phyloP scores from a whole-genome alignment of 805 yeast genomes.

The Dipodascus geniculatus region DNA sequence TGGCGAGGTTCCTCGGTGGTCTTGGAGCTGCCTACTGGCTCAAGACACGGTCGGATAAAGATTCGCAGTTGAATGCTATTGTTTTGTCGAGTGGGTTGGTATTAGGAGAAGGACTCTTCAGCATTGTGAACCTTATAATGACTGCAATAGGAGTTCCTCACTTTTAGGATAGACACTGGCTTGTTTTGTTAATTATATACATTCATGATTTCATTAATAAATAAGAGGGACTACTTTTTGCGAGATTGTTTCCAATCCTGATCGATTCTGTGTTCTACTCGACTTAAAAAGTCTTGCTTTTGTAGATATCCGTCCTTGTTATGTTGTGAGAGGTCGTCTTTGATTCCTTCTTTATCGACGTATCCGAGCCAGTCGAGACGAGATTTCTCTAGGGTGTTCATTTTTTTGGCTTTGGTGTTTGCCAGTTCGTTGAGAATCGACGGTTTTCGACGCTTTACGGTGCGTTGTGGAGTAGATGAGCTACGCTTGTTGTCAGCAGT shows the following conservation, averaged over 20 bases:
- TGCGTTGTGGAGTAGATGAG: slow-evolving; percentile 4
- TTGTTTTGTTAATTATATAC: slow-evolving; percentile 1
- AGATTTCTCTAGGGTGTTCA: slow-evolving; percentile 87
- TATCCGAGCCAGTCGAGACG: slow-evolving; percentile 90
- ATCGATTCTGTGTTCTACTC: slow-evolving; percentile 56
- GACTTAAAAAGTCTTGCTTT: slow-evolving; percentile 75
- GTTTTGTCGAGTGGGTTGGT: slow-evolving; percentile 88
- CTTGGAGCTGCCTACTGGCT: slow-evolving; percentile 43
- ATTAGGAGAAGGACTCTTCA: slow-evolving; percentile 85
- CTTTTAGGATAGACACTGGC: slow-evolving; percentile 21
- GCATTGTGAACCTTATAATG: slow-evolving; percentile 68
- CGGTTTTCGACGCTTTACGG: slow-evolving; percentile 36
- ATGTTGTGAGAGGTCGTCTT: slow-evolving; percentile 67
- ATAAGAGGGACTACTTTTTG: slow-evolving; percentile 31
- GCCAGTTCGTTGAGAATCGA: slow-evolving; percentile 64
- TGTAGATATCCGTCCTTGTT: slow-evolving; percentile 88
- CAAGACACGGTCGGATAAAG: slow-evolving; percentile 20
- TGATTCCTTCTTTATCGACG: slow-evolving; percentile 76
- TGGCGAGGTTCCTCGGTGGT: slow-evolving; percentile 91
- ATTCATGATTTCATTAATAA: too few relatives aligned
- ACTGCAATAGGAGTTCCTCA: slow-evolving; percentile 61
- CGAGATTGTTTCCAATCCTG: slow-evolving; percentile 23
- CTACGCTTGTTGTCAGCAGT: slow-evolving; percentile 23
- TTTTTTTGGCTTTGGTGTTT: slow-evolving; percentile 58
- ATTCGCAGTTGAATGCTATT: slow-evolving; percentile 60